These are phyloP conservation scores for Neocallimastix lanati DNA, from an alignment of 192 early-diverging fungal genomes.

Conservation along the genomic window DNA sequence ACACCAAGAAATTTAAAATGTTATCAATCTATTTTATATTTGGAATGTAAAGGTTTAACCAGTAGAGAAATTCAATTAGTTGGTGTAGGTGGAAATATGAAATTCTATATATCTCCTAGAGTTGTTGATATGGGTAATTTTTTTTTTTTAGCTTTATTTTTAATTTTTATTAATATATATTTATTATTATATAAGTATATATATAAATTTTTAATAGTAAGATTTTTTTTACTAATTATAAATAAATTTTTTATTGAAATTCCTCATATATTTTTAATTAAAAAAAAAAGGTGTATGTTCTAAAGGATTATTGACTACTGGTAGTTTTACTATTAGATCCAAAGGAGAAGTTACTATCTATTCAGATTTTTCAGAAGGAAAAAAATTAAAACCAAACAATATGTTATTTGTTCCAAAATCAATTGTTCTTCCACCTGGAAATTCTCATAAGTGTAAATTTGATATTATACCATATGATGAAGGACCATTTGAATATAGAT, in stretches of 20 bases:
- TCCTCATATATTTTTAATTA: too few species aligned
- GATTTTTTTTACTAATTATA: too few species aligned
- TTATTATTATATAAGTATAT: too few species aligned
- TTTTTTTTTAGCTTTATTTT: too few species aligned
- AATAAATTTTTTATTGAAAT: too few species aligned
- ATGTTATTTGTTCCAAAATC: not conserved
- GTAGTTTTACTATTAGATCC: not conserved
- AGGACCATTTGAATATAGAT: not conserved
- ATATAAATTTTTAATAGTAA: too few species aligned
- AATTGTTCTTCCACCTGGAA: not conserved
- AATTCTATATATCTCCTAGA: conserved; percentile 26
- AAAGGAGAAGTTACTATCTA: not conserved
- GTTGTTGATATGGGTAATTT: conserved; percentile 19
- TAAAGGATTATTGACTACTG: not conserved
- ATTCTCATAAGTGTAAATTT: not conserved
- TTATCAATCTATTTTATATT: conserved; percentile 23
- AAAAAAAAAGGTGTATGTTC: not conserved
- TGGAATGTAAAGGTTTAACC: conserved; percentile 43
- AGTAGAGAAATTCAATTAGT: conserved; percentile 41
- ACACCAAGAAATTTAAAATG: conserved; percentile 18
- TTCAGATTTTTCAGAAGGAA: not conserved
- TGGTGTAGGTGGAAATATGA: conserved; percentile 33
- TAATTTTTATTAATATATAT: too few species aligned
- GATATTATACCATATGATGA: not conserved
- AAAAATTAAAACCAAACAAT: not conserved